Conservation (phyloP, 768 basidiomycete species). For the Leccinum fibrillosum region DNA sequence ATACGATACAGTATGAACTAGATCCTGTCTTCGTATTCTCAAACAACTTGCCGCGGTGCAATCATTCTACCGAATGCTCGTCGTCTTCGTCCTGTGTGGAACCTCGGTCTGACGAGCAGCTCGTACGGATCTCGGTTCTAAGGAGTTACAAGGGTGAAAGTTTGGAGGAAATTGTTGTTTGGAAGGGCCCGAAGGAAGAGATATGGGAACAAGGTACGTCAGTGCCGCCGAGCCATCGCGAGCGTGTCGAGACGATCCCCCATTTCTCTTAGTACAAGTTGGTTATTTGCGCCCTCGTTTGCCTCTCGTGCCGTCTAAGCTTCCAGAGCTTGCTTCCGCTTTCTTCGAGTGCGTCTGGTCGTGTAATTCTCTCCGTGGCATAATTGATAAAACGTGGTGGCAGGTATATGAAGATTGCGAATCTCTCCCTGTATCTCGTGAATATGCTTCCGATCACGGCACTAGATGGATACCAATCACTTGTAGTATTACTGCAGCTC, state of each 20-base stretch:
- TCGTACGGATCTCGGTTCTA: constrained; percentile 55
- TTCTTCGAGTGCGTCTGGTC: constrained; percentile 55
- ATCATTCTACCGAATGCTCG: constrained; percentile 34
- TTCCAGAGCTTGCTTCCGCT: constrained; percentile 22
- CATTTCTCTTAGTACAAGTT: constrained; percentile 45
- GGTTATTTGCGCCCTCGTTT: constrained; percentile 42
- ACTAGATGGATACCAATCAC: constrained; percentile 68
- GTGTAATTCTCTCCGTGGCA: background rate
- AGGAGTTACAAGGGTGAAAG: background rate
- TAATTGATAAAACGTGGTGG: background rate
- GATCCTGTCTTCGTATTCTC: constrained; percentile 56
- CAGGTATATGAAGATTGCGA: constrained; percentile 63
- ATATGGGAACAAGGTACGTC: constrained; percentile 63
- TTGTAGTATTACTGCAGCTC: constrained; percentile 35
- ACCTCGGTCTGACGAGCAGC: constrained; percentile 45
- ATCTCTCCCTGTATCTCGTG: constrained; percentile 78
- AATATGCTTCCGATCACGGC: constrained; percentile 73
- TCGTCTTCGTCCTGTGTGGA: constrained; percentile 47
- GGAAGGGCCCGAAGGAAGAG: constrained; percentile 68
- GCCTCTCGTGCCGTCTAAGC: constrained; percentile 19
- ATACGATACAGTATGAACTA: constrained; percentile 43
- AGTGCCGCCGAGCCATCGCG: background rate
- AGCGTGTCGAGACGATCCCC: background rate
- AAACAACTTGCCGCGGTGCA: constrained; percentile 37
- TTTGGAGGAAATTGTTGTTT: constrained; percentile 50